phyloP scores from a whole-genome alignment of 2,329 filamentous ascomycete species.

The Lomentospora prolificans region DNA sequence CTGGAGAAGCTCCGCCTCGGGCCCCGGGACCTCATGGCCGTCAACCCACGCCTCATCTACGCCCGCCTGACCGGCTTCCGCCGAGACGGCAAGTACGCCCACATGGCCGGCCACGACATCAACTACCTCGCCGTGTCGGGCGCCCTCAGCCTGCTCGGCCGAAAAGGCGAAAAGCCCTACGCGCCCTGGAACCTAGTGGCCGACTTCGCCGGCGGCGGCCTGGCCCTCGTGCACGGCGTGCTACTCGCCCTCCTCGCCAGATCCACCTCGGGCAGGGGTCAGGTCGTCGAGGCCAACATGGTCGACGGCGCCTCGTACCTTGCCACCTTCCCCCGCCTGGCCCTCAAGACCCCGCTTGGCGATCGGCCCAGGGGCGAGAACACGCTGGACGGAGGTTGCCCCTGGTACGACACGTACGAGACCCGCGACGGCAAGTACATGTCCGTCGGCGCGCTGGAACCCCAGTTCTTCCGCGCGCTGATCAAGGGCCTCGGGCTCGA shows the following conservation, averaged over 20 bases:
- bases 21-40: slow-evolving; percentile 53
- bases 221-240: slow-evolving; percentile 71
- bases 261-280: slow-evolving; percentile 56
- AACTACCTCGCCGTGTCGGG: slow-evolving; percentile 91
- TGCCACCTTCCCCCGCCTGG: slow-evolving; percentile 65
- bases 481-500: slow-evolving; percentile 56
- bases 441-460: slow-evolving; percentile 85
- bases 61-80: slow-evolving; percentile 86
- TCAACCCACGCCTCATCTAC: slow-evolving; percentile 70
- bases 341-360: slow-evolving; percentile 54
- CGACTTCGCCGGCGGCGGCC: slow-evolving; percentile 86
- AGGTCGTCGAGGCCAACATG: slow-evolving; percentile 95
- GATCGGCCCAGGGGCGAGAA: slow-evolving; percentile 60
- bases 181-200: slow-evolving; percentile 77
- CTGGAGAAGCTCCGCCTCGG: slow-evolving; percentile 75
- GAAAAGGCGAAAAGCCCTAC: slow-evolving; percentile 58
- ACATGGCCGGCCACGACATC: slow-evolving; percentile 92
- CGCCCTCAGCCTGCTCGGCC: slow-evolving; percentile 65
- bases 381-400: slow-evolving; percentile 71
- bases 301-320: slow-evolving; percentile 80
- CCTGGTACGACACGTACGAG: slow-evolving; percentile 84
- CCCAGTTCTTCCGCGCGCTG: slow-evolving; percentile 67
- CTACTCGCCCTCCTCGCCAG: slow-evolving; percentile 67
- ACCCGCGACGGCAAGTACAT: slow-evolving; percentile 71
- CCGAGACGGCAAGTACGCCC: slow-evolving; percentile 71